phyloP scores from a whole-genome alignment of 192 early-diverging fungal genomes.

The Umbelopsis vinacea region DNA sequence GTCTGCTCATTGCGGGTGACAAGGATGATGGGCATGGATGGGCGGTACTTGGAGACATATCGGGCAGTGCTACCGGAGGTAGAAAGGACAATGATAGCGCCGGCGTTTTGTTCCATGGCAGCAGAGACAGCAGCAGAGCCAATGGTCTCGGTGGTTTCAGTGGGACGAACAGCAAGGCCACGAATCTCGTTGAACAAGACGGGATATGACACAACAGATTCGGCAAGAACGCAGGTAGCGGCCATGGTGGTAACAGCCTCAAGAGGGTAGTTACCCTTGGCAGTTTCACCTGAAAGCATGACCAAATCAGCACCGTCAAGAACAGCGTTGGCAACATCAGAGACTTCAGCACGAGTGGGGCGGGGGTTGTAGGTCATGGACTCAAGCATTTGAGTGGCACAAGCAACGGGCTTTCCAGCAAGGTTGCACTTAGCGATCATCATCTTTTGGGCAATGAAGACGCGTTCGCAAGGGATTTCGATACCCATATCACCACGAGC shows the following conservation, averaged over 20 bases:
- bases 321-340: conserved; percentile 95
- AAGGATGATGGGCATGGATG: conserved; percentile 84
- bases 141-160: conserved; percentile 84
- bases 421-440: conserved; percentile 96
- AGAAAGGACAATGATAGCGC: conserved; percentile 84
- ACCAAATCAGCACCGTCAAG: conserved; percentile 94
- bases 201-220: conserved; percentile 88
- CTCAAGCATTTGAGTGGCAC: conserved; percentile 96
- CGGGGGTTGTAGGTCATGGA: conserved; percentile 93
- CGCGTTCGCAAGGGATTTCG: conserved; percentile 91
- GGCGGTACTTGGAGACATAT: conserved; percentile 88
- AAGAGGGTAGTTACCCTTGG: conserved; percentile 86
- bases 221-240: conserved; percentile 75
- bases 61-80: conserved; percentile 86
- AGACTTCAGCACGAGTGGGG: conserved; percentile 96
- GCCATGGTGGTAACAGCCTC: conserved; percentile 81
- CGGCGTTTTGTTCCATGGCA: conserved; percentile 75
- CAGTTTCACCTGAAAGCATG: conserved; percentile 96
- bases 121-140: conserved; percentile 85
- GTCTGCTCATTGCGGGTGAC: conserved; percentile 73
- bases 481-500: conserved; percentile 95
- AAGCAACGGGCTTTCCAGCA: conserved; percentile 91
- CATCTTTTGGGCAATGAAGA: conserved; percentile 92
- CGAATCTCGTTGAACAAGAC: conserved; percentile 87
- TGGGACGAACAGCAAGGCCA: conserved; percentile 72